Base-by-base conservation (phyloP, 1,139 yeast genomes). In the Geotrichum bryndzae region DNA sequence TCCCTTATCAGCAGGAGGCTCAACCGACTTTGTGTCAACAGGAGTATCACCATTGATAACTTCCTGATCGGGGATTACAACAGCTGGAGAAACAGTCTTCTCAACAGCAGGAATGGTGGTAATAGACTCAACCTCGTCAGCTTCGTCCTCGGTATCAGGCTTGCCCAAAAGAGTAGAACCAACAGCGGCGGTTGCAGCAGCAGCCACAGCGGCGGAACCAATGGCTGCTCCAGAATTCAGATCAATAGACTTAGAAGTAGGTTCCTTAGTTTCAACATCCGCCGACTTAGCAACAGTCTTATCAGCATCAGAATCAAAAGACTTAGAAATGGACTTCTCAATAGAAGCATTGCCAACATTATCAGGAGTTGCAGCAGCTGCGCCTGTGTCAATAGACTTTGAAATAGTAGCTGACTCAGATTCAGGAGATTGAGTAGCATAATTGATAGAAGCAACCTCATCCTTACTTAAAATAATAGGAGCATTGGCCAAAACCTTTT, bases 171-270 rank as follows among this genome's bases (percentile, higher is more conserved):
- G 22, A 13, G 63, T 54, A 54, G 63, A 58, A n/a, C 62, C 22
- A 68, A 66, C 53, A 69, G 60, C 23, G 29, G 70, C 66, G 60
- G 69, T 66, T 52, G 73, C 65, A 59, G 64, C 60, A 11, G 72
- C 66, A 51, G 64, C 65, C 48, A 60, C 65, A 48, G 72, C 68
- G 46, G 75, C 65, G 53, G 74, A 64, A 60, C 72, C 67, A 62
- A 72, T 65, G 58, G 70, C 60, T 58, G 70, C 63, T 61, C 67
- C 58, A 33, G 63, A 18, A 15, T 33, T 3, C n/a, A 13, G 15
- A 23, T 22, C 22, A 45, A n/a, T 45, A 10, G 33, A 29, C 33
- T 29, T 29, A 29, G 33, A 8, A 29, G 7, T 8, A 29, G 48
- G 48, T n/a, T 41, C 1, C 18, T 41, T 23, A 5, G 15, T 22